Conservation (phyloP, 257 asterid genomes). For the Solanum piurae region DNA sequence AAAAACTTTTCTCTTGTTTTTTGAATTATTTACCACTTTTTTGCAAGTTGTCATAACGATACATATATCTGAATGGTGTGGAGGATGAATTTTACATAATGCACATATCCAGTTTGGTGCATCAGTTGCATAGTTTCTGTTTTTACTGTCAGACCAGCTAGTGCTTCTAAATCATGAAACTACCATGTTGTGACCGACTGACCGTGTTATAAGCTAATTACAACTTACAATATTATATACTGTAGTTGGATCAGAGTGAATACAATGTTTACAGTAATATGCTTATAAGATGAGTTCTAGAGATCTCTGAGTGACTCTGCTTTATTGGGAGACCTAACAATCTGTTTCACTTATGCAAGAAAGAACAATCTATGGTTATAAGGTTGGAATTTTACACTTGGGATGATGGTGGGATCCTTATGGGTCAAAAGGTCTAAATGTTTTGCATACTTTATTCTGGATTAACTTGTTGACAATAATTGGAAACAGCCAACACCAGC, state of each 20-base stretch:
- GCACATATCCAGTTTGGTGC: neutral
- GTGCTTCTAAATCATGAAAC: neutral
- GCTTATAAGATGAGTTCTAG: neutral
- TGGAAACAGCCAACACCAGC: neutral
- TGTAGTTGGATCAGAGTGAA: neutral
- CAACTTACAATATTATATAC: neutral
- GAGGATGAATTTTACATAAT: neutral
- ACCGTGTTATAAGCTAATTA: neutral
- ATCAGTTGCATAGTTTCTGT: neutral
- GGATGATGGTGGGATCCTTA: neutral
- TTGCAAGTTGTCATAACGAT: neutral
- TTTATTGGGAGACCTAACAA: neutral
- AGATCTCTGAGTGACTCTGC: neutral
- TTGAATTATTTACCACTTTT: neutral
- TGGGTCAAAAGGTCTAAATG: too few relatives aligned
- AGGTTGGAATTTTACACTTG: neutral
- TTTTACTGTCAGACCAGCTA: neutral
- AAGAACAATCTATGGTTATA: neutral
- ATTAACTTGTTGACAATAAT: neutral
- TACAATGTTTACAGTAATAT: neutral
- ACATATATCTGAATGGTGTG: neutral
- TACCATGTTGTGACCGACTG: neutral
- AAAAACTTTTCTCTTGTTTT: neutral
- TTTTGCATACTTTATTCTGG: neutral
- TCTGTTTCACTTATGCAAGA: neutral